Evolutionary conservation across 768 basidiomycete species (phyloP).

Genomic region (Termitomyces eurrhizus): DNA sequence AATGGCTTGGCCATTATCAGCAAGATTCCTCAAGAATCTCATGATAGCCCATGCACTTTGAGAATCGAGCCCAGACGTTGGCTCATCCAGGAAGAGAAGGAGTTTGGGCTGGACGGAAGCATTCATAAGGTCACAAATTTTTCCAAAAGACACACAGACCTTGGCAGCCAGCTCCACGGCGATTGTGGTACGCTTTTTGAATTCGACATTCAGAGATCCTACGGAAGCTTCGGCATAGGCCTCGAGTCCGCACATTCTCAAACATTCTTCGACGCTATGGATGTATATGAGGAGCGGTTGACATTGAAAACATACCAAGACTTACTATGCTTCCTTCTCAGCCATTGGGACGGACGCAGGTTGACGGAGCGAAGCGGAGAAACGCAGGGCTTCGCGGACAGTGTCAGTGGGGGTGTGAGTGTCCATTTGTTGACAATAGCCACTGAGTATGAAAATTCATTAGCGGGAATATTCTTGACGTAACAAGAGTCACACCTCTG

Average conservation of each 20-base stretch:
- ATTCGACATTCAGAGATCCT: constrained; percentile 47
- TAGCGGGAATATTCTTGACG: not conserved
- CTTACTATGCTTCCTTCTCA: constrained; percentile 81
- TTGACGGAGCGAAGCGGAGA: constrained; percentile 80
- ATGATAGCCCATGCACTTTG: constrained; percentile 86
- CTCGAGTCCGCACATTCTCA: constrained; percentile 67
- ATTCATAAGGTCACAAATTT: not conserved
- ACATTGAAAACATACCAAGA: constrained; percentile 6
- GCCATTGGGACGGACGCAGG: constrained; percentile 54
- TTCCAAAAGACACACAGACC: constrained; percentile 27
- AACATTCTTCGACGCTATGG: constrained; percentile 37
- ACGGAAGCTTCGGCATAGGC: constrained; percentile 60
- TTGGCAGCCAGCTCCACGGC: constrained; percentile 75
- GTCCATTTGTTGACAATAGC: constrained; percentile 86
- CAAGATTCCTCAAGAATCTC: constrained; percentile 68
- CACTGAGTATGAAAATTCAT: constrained; percentile 28
- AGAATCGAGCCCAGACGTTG: constrained; percentile 84
- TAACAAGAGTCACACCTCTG: constrained; percentile 39
- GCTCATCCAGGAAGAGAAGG: constrained; percentile 85
- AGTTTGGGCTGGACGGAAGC: constrained; percentile 56
- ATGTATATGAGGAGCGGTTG: not conserved
- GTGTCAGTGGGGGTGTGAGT: constrained; percentile 73
- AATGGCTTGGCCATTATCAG: constrained; percentile 81
- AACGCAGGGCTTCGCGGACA: constrained; percentile 75
- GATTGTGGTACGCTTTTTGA: constrained; percentile 55